These are phyloP conservation scores for Grifola frondosa DNA, from an alignment of 1,284 basidiomycete genomes.

Conservation along the genomic window DNA sequence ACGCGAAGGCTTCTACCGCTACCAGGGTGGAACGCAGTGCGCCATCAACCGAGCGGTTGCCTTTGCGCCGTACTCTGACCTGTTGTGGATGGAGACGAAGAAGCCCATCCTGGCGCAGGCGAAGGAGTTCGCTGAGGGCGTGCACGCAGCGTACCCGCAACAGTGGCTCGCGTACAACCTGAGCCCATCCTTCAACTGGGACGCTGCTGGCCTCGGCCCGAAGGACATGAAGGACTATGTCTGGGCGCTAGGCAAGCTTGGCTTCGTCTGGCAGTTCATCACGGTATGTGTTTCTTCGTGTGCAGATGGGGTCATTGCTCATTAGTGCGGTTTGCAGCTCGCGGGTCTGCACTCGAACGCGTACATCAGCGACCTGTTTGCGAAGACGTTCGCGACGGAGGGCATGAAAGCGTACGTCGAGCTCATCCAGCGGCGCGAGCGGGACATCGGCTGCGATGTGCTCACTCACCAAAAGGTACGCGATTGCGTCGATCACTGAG, in stretches of 20 bases:
- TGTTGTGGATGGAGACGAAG: constrained; percentile 98
- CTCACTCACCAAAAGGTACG: constrained; percentile 83
- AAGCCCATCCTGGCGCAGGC: constrained; percentile 94
- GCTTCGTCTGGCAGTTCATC: constrained; percentile 98
- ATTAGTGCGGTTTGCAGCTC: constrained; percentile 52
- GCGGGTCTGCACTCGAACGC: constrained; percentile 96
- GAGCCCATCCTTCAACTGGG: constrained; percentile 91
- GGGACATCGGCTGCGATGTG: constrained; percentile 89
- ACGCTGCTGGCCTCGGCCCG: constrained; percentile 84
- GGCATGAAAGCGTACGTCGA: constrained; percentile 93
- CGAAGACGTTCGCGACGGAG: constrained; percentile 83
- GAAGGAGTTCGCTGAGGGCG: constrained; percentile 87
- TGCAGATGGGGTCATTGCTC: neutral
- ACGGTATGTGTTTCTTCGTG: constrained; percentile 57
- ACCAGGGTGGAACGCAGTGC: constrained; percentile 95
- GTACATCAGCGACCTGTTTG: constrained; percentile 95
- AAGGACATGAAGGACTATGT: constrained; percentile 89
- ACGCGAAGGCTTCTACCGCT: constrained; percentile 94
- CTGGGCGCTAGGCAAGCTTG: constrained; percentile 91
- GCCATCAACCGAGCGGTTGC: constrained; percentile 92
- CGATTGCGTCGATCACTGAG: neutral
- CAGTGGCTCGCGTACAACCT: constrained; percentile 97
- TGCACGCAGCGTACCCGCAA: constrained; percentile 77
- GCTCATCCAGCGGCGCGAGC: constrained; percentile 81
- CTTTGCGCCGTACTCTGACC: constrained; percentile 91